Evolutionary conservation across 179 eudicot species (phyloP), one percentile per base, ranked within the genome.

Genomic region (Beta lomatogona): DNA sequence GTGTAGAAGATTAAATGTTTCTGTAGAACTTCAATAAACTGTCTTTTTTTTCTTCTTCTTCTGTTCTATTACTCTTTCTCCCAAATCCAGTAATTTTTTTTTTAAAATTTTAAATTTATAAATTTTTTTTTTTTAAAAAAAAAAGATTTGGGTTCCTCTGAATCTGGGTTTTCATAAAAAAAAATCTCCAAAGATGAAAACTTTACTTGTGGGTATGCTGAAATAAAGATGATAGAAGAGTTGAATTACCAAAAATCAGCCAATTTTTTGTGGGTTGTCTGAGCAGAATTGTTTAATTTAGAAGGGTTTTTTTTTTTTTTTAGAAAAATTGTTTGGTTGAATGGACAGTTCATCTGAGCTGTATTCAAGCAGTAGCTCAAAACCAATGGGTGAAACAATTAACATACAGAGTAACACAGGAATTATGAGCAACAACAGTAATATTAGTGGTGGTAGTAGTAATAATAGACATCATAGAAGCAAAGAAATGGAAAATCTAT

Each of bases 401-500:
- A 80, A 83, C 12, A 52, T 57, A 28, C 0, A 36, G 41, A 36
- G 41, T 36, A 36, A 2, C 3, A 82, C 58, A 46, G 22, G 61
- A 61, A 60, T 58, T 57, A 44, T 64, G 41, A 82, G 52, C 60
- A 77, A 48, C 55, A 81, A 15, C 18, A 81, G 55, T 63, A 75
- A 73, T 70, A 58, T 28, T 68, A 70, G 63, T 46, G 69, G 8
- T 10, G 67, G 8, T 68, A 67, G 10, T 57, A 61, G 5, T 77
- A 63, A 4, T 67, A 46, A 14, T 73, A 63, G 70, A 50, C 19
- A 13, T 60, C 46, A 22, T 76, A 69, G 69, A 55, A 78, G 52
- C 54, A 72, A 83, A 5, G 89, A 88, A 63, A 87, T 93, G 90
- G 92, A 89, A 71, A 88, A 80, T 74, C 82, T 92, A 5, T 84